Percentiles rank a stretch among this genome's conserved stretches.
Evolutionary conservation across 148 eudicot species (phyloP).

Genomic region (Spergularia marina): DNA sequence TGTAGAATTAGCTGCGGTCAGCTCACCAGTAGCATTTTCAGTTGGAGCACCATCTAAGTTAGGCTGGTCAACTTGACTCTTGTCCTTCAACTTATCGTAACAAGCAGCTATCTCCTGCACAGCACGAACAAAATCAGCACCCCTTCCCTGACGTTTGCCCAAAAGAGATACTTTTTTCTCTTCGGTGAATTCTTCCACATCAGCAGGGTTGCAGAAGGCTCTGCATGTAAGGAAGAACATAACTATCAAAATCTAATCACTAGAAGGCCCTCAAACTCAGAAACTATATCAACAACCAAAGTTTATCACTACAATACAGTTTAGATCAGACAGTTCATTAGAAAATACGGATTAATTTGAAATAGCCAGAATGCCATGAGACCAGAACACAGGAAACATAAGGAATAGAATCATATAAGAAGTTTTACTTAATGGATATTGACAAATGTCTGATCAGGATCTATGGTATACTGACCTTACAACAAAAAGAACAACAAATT

Average conservation of each 20-base stretch:
- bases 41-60: constrained; percentile 33
- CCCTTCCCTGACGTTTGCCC: constrained; percentile 78
- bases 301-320: background rate
- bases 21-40: constrained; percentile 35
- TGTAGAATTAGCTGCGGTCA: constrained; percentile 29
- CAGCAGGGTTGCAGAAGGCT: constrained; percentile 93
- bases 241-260: constrained; percentile 17
- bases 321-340: background rate
- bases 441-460: background rate
- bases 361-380: constrained; percentile 2
- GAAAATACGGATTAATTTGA: background rate
- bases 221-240: constrained; percentile 43
- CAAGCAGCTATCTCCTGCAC: constrained; percentile 78
- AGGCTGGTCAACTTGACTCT: constrained; percentile 31
- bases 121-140: constrained; percentile 94
- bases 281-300: constrained; percentile 6
- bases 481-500: no score
- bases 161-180: constrained; percentile 69
- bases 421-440: background rate
- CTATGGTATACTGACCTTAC: background rate
- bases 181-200: constrained; percentile 93
- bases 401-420: background rate
- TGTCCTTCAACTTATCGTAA: constrained; percentile 62
- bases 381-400: background rate
- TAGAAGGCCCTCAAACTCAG: background rate